phyloP scores from a whole-genome alignment of 805 yeast species.

The Candida stauntonica region DNA sequence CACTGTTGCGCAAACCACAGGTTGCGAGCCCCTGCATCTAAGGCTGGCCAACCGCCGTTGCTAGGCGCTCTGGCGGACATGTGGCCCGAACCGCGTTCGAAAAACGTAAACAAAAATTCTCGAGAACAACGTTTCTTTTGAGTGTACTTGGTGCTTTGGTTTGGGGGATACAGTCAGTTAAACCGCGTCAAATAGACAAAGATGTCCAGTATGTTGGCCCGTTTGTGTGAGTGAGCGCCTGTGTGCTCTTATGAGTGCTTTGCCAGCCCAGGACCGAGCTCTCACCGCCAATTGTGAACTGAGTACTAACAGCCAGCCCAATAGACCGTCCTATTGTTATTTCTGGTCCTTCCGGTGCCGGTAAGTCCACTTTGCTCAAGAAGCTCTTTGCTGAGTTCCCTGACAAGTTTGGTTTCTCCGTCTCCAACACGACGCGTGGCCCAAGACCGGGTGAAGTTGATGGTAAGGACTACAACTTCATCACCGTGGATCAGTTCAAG shows the following conservation, averaged over 20 bases:
- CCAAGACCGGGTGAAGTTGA: slow-evolving; percentile 91
- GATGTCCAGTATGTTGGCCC: slow-evolving; percentile 23
- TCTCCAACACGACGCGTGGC: slow-evolving; percentile 85
- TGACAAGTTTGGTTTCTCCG: slow-evolving; percentile 85
- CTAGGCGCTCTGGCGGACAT: no score
- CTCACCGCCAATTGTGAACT: no score
- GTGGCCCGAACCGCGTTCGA: no score
- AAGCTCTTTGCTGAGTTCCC: slow-evolving; percentile 89
- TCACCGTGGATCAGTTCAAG: slow-evolving; percentile 75
- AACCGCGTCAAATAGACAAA: no score
- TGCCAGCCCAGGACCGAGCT: background rate
- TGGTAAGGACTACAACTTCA: slow-evolving; percentile 88
- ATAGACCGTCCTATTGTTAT: slow-evolving; percentile 83
- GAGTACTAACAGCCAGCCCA: no score
- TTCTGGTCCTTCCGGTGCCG: slow-evolving; percentile 96
- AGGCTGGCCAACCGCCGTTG: no score
- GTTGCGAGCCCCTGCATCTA: no score
- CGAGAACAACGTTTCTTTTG: no score
- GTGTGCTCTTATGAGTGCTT: background rate
- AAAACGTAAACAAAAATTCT: no score
- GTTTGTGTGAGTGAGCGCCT: slow-evolving; percentile 16
- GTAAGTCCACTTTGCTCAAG: slow-evolving; percentile 91
- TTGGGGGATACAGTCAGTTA: no score
- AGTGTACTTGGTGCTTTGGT: no score
- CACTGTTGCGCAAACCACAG: no score